Evolutionary conservation across 1,284 basidiomycete genomes (phyloP), one percentile per base, ranked within the genome.

Genomic region (Leccinum fuscescens): DNA sequence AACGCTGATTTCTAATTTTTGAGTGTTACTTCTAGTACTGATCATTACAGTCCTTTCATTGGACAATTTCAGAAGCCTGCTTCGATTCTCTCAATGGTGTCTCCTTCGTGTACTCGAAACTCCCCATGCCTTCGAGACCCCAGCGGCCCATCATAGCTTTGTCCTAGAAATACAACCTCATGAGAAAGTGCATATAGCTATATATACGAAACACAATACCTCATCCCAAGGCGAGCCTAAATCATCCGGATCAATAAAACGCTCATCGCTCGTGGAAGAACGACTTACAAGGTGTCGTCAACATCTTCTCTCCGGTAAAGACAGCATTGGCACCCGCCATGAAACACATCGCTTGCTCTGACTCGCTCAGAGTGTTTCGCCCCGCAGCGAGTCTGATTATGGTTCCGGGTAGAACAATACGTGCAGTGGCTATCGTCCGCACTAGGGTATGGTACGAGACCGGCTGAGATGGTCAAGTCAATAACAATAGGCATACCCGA

Each of bases 311-410:
- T 48, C 96, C 96, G 17, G 96, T 99, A 74, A 99, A 99, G 65
- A 98, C 91, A 44, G 96, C 96, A 72, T 99, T 99, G 53, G 96
- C 96, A 54, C 96, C 96, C 5, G 96, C 95, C 88, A 98, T 91
- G 79, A 98, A 99, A 70, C 93, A 94, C 92, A 99, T 96, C 12
- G 90, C 94, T 68, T 98, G 96, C 76, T 98, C 93, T 6, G 92
- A 84, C 78, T 99, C 96, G 64, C 82, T 83, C 71, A 98, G 87
- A 3, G 88, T 92, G 74, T 95, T 94, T 69, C 96, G 82, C 54
- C 96, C 96, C 15, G 96, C 96, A 2, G 96, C 95, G 27, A 99
- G 86, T 62, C 96, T 87, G 66, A 99, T 97, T 72, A 98, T 98
- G 15, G 96, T 96, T 63, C 80, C 83, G 3, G 96, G 96, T 63